Evolutionary conservation across 2,329 filamentous ascomycete genomes (phyloP).

Genomic region (Beauveria varroae): DNA sequence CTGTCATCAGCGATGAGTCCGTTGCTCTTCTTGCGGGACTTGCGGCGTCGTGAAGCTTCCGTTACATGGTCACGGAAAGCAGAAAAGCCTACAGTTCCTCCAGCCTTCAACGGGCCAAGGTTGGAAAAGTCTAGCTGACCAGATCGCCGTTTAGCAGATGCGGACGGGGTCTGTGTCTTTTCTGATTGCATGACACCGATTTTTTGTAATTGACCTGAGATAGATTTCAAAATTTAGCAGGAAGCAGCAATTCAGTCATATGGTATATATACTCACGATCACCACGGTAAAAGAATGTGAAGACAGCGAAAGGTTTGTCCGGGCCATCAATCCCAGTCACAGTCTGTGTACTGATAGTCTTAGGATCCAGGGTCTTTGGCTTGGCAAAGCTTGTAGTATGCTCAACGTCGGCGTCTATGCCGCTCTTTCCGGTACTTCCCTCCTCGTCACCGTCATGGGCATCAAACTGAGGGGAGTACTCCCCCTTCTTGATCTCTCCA

Average conservation of each 20-base stretch:
- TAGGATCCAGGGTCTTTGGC: conserved; percentile 90
- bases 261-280: conserved; percentile 62
- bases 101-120: conserved; percentile 74
- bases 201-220: conserved; percentile 81
- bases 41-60: conserved; percentile 43
- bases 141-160: conserved; percentile 68
- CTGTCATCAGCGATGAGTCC: conserved; percentile 66
- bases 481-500: conserved; percentile 94
- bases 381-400: conserved; percentile 98
- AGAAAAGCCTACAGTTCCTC: conserved; percentile 85
- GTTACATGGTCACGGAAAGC: conserved; percentile 69
- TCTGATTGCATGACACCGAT: conserved; percentile 77
- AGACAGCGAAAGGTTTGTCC: conserved; percentile 91
- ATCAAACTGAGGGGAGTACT: conserved; percentile 96
- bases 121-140: conserved; percentile 78
- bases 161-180: conserved; percentile 57
- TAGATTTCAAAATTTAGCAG: conserved; percentile 7
- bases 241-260: not conserved
- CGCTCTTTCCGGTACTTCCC: conserved; percentile 44
- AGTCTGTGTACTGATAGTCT: conserved; percentile 96
- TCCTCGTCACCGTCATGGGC: conserved; percentile 92
- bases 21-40: conserved; percentile 55
- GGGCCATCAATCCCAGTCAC: conserved; percentile 97
- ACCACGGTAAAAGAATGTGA: conserved; percentile 96
- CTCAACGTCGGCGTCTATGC: conserved; percentile 76